These are phyloP conservation scores for Senna siamea DNA, from an alignment of 306 rosid genomes.

Conservation along the genomic window DNA sequence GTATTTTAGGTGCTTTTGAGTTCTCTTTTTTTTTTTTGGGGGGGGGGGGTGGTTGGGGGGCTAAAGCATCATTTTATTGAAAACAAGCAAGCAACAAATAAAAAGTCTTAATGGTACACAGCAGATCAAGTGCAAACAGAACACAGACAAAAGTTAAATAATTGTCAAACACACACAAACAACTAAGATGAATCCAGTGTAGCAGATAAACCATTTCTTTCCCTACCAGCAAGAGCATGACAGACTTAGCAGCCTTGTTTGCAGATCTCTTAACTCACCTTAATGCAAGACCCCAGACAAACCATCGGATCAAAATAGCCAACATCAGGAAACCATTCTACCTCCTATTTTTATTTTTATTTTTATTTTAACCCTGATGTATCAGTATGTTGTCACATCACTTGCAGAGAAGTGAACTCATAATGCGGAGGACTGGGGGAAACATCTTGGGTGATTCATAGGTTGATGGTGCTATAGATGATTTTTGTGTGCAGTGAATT, in stretches of 20 bases:
- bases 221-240: not conserved
- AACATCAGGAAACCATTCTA: too few species aligned
- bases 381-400: not conserved
- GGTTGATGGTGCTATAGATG: not conserved
- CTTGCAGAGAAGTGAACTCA: not conserved
- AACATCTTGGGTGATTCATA: not conserved
- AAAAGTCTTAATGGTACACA: too few species aligned
- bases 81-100: too few species aligned
- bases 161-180: not conserved
- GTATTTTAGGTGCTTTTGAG: not conserved
- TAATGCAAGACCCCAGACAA: too few species aligned
- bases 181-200: conserved; percentile 1
- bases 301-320: too few species aligned
- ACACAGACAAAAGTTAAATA: not conserved
- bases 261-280: too few species aligned
- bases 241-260: too few species aligned
- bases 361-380: conserved; percentile 8
- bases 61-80: too few species aligned
- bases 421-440: not conserved
- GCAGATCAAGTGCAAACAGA: too few species aligned
- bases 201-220: not conserved
- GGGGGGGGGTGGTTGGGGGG: too few species aligned
- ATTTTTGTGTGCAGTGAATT: not conserved
- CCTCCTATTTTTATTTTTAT: too few species aligned
- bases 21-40: not conserved